These are phyloP conservation scores for Elongisporangium anandrum DNA, from an alignment of 352 stramenopile species.

Conservation along the genomic window DNA sequence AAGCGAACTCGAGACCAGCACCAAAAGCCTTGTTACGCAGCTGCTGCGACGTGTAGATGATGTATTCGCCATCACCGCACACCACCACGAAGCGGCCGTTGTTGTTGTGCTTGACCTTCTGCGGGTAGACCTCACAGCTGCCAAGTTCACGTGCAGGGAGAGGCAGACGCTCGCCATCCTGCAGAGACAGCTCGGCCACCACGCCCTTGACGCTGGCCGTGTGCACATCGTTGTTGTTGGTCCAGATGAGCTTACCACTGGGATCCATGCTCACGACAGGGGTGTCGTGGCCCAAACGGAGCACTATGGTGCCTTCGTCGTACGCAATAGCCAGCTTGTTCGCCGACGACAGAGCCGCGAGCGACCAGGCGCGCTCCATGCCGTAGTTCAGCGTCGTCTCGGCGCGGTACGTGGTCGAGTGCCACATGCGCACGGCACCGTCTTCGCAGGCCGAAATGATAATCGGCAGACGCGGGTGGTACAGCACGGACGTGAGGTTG, in stretches of 20 bases:
- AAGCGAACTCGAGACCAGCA: conserved; percentile 97
- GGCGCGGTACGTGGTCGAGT: conserved; percentile 93
- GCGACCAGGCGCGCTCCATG: conserved; percentile 97
- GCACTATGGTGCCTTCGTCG: conserved; percentile 93
- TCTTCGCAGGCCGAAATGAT: conserved; percentile 98
- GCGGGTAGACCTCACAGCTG: conserved; percentile 97
- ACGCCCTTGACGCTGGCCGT: conserved; percentile 91
- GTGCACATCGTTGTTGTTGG: conserved; percentile 98
- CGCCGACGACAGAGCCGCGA: conserved; percentile 73
- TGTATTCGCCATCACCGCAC: conserved; percentile 99
- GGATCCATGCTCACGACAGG: conserved; percentile 98
- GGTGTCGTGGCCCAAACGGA: conserved; percentile 97
- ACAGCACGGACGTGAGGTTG: conserved; percentile 97
- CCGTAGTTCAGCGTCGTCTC: conserved; percentile 99
- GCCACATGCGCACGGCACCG: conserved; percentile 93
- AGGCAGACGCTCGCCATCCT: conserved; percentile 88
- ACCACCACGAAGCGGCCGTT: conserved; percentile 98
- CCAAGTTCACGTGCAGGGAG: conserved; percentile 91
- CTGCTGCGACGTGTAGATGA: conserved; percentile 99
- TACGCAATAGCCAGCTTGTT: conserved; percentile 96
- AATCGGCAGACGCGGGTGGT: conserved; percentile 98
- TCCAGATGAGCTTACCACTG: conserved; percentile 97
- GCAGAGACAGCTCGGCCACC: conserved; percentile 63
- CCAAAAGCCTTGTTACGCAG: conserved; percentile 96
- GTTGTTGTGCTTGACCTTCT: conserved; percentile 98